Evolutionary conservation across 441 rosid genomes (phyloP), one percentile per base, ranked within the genome.

Genomic region (Theobroma grandiflorum): DNA sequence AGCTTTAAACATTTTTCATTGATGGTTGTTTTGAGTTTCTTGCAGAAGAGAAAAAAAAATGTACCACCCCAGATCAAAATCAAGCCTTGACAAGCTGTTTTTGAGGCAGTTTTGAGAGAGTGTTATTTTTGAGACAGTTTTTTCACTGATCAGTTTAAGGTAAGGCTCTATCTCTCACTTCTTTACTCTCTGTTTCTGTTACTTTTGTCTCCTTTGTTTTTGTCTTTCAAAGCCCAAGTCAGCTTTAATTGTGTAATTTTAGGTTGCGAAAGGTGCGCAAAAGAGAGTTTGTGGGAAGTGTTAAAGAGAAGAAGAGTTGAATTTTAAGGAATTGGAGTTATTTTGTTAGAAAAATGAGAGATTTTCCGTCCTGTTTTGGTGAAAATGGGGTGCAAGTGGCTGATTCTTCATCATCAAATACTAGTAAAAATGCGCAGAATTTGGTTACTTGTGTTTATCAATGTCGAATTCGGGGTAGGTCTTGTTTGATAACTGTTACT

Each of bases 331-430:
- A 85, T 73, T 84, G 84, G 37, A 63, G 80, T 61, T 74, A 18
- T 59, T 47, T 58, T 71, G 74, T 35, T 55, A 8, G 35, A 45
- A 81, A 85, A 74, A 95, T 95, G 97, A 95, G 89, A 72, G 98
- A 94, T 85, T 95, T 95, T 65, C 97, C 98, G 18, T 94, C 99
- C 86, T 95, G 99, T 81, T 95, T 94, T 53, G 93, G 98, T 57
- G 97, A 95, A 84, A 94, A 81, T 83, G 95, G 97, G 43, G 93
- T 94, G 8, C 99, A 92, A 76, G 87, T 92, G 22, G 90, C 95
- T n/a, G 95, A 94, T 85, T 90, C 92, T 16, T 88, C 97, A 8
- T 83, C 94, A 31, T 90, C 97, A 33, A 86, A 40, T 79, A 72
- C 87, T 10, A 82, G 85, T n/a, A 94, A 83, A 84, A 83, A 75